Percentiles rank a stretch among this genome's conserved stretches.
Evolutionary conservation across 2,329 filamentous ascomycete species (phyloP).

Genomic region (Diaporthe sp.): DNA sequence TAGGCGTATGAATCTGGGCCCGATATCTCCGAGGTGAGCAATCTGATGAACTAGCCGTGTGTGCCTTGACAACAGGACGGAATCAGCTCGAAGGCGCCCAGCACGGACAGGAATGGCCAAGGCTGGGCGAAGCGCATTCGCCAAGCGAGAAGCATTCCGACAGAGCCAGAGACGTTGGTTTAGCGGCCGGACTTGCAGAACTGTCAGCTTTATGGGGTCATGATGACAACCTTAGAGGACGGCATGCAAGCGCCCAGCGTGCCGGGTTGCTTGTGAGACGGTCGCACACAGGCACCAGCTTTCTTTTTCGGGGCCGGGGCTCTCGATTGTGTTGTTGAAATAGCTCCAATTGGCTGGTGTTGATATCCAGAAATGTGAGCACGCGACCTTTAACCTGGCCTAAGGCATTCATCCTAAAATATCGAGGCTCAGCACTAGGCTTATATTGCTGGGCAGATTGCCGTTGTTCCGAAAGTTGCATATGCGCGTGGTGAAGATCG

Average conservation of each 20-base stretch:
- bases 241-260: background rate
- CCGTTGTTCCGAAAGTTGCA: background rate
- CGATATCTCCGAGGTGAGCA: background rate
- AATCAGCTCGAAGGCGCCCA: background rate
- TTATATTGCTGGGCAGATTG: constrained; percentile 8
- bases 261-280: background rate
- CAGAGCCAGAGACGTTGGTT: background rate
- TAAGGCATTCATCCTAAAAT: background rate
- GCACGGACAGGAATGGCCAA: constrained; percentile 9
- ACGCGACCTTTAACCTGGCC: background rate
- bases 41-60: background rate
- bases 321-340: background rate
- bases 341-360: background rate
- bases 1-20: too few relatives aligned
- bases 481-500: background rate
- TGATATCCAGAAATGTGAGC: too few relatives aligned
- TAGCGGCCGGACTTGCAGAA: background rate
- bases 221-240: background rate
- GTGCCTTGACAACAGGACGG: background rate
- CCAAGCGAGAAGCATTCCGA: constrained; percentile 4
- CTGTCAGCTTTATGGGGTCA: constrained; percentile 2
- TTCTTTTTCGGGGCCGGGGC: background rate
- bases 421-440: background rate
- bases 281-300: background rate
- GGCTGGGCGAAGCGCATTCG: background rate